Evolutionary conservation across 1,139 yeast species (phyloP), one percentile per base, ranked within the genome.

Genomic region (Geotrichum carabidarum): DNA sequence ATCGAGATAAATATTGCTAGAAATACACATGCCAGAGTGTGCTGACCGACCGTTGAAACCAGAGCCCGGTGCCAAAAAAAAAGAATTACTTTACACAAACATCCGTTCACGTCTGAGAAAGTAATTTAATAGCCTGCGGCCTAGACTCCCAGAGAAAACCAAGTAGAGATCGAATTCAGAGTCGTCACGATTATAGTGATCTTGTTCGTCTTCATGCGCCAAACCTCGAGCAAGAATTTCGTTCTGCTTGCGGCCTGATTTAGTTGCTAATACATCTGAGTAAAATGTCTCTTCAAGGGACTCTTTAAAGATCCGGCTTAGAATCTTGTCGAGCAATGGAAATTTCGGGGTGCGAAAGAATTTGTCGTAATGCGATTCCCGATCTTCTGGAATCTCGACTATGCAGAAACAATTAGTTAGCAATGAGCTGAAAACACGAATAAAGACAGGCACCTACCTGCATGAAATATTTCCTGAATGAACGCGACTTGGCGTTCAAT

Each of bases 361-460:
- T 44, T 2, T 38, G 12, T 22, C 35, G 36, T 48, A 53, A 22
- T 36, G 44, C 31, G 18, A 30, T 44, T 53, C 56, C 12, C 32
- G 12, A 40, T 53, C 56, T 18, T 35, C 56, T n/a, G 51, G 51
- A 5, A 42, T 48, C 22, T 43, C 38, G 31, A 53, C 46, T 38
- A 27, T n/a, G 6, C 4, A 37, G 9, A 14, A 12, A 37, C 15
- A 37, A 37, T n/a, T 37, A 14, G 3, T 37, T n/a, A 37, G 14
- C 15, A 14, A 37, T 37, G n/a, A 36, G 35, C 8, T 34, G 37
- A 15, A 15, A 14, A 38, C 15, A 38, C 15, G 4, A 38, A 38
- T 2, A 3, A n/a, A 4, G 14, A 15, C 11, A 11, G 18, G 42
- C 18, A 36, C 42, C 14, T 47, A 47, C 50, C 52, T 12, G 52